Base-by-base conservation (phyloP, 78 protist species). In the Dictyostelium firmibasis region DNA sequence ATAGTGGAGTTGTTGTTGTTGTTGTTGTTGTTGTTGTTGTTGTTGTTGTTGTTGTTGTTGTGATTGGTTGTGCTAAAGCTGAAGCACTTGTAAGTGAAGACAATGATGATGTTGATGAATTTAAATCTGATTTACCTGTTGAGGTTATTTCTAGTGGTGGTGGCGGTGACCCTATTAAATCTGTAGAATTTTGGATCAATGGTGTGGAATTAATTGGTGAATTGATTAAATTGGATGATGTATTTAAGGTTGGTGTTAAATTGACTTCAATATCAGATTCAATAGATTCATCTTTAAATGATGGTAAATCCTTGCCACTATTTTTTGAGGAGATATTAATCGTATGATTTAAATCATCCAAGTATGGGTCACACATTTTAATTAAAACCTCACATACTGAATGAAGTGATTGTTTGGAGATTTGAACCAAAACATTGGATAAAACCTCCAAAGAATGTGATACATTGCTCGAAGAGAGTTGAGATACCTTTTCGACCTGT, bases 311-410 rank as follows among this genome's bases (percentile, higher is more conserved):
- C 8, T 60, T 47, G 11, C 57, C 25, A 16, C 77, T 72, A 62
- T 60, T 76, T 3, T 35, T 33, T 10, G 29, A 31, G 31, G 44
- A 44, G 13, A n/a, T 4, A 31, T 70, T 57, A 25, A 84, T 84
- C 20, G 67, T 3, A 27, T 43, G 36, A n/a, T 85, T 41, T 7
- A 60, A 50, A 35, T 88, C 93, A 23, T 88, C 93, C 5, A 88
- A 50, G 44, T 88, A 88, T 3, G 93, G 53, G 16, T 88, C 93
- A 67, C 86, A 88, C 93, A 88, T 88, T 69, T 79, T 88, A 44
- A 88, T 79, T 76, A 88, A 25, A 33, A 77, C 86, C 27, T 88
- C 93, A 10, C 27, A 35, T 2, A 88, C 93, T 18, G 76, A n/a
- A 67, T 88, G 93, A 6, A 88, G 35, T 11, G 70, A 53, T 9